Percentiles rank a stretch among this genome's conserved stretches.
phyloP scores from a whole-genome alignment of 129 eudicot genomes.

The Flaveria linearis region DNA sequence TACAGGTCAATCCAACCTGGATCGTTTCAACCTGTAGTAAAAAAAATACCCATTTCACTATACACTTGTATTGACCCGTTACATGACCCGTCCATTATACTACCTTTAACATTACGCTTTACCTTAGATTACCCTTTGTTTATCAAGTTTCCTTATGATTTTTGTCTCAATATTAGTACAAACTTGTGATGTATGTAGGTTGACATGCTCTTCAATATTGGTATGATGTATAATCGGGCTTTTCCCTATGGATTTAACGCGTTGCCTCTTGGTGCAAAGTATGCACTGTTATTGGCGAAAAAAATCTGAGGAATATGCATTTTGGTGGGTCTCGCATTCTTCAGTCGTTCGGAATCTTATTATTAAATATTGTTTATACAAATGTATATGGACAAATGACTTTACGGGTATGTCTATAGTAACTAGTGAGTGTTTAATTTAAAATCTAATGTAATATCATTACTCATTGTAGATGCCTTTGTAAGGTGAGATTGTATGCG shows the following conservation, averaged over 20 bases:
- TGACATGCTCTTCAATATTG: background rate
- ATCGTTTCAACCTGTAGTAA: background rate
- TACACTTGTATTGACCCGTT: background rate
- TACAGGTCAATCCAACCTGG: background rate
- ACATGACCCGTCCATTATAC: background rate
- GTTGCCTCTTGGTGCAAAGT: slow-evolving; percentile 16
- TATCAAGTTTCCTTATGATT: background rate
- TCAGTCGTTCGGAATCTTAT: background rate
- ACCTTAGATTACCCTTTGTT: background rate
- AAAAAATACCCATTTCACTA: background rate
- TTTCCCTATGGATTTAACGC: background rate
- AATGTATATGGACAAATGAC: slow-evolving; percentile 11
- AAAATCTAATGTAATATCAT: background rate
- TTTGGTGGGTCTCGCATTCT: background rate
- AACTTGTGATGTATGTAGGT: slow-evolving; percentile 6
- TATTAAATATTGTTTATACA: background rate
- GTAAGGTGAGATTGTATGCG: too few species aligned
- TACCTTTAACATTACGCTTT: background rate
- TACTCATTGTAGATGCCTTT: too few species aligned
- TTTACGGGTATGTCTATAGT: background rate
- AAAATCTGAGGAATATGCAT: slow-evolving; percentile 1
- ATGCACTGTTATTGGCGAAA: slow-evolving; percentile 1
- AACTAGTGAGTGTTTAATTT: background rate
- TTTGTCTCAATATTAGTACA: background rate
- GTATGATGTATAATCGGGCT: background rate